These are phyloP conservation scores for Phytophthora idaei DNA, from an alignment of 352 stramenopile species.

Conservation along the genomic window DNA sequence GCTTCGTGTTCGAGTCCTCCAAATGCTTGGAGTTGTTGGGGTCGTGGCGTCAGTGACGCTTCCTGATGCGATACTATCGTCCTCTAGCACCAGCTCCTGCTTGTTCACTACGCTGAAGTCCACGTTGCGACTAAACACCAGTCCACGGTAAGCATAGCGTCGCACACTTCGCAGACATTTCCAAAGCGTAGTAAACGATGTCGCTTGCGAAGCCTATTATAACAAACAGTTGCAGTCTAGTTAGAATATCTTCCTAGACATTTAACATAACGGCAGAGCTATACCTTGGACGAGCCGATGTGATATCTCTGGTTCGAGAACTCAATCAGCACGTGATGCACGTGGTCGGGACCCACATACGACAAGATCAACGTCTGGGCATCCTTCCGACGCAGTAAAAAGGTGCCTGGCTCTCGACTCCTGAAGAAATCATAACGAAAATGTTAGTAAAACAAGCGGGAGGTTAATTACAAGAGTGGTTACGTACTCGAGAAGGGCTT, in stretches of 20 bases:
- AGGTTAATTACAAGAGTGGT: not conserved
- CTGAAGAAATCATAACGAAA: constrained; percentile 12
- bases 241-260: constrained; percentile 7
- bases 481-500: constrained; percentile 70
- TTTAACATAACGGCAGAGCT: not conserved
- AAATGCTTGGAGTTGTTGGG: constrained; percentile 46
- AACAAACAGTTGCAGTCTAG: not conserved
- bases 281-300: constrained; percentile 78
- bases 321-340: constrained; percentile 87
- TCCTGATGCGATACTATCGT: constrained; percentile 24
- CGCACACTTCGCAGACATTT: constrained; percentile 83
- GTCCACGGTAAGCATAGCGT: constrained; percentile 73
- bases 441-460: not conserved
- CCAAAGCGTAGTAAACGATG: constrained; percentile 67
- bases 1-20: constrained; percentile 53
- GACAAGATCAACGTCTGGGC: constrained; percentile 84
- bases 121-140: constrained; percentile 74
- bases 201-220: constrained; percentile 52
- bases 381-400: constrained; percentile 83
- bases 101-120: constrained; percentile 80
- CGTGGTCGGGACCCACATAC: constrained; percentile 64
- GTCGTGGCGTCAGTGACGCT: constrained; percentile 24
- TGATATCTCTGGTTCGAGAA: constrained; percentile 75
- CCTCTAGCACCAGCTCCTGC: constrained; percentile 53
- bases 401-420: constrained; percentile 72